Percentiles rank a stretch among this genome's conserved stretches.
Evolutionary conservation across 495 filamentous ascomycete species (phyloP).

Genomic region (Oidiodendron maius): DNA sequence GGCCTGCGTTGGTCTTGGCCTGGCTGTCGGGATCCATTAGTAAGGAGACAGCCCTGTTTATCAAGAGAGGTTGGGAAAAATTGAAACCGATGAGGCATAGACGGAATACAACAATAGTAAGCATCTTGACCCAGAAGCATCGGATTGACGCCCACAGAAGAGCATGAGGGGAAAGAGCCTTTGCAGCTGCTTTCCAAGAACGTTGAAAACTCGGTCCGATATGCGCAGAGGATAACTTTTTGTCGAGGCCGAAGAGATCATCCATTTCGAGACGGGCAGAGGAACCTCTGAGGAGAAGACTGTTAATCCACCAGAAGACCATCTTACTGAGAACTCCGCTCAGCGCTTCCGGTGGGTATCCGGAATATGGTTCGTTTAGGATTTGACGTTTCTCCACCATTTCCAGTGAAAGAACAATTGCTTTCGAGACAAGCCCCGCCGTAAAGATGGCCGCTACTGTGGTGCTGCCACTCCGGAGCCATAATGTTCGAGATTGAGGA

Average conservation of each 20-base stretch:
- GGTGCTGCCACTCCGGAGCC: conserved; percentile 26
- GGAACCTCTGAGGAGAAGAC: conserved; percentile 43
- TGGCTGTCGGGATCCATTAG: too few species aligned
- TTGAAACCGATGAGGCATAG: too few species aligned
- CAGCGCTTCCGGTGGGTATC: conserved; percentile 41
- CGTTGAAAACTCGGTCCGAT: too few species aligned
- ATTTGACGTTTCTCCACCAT: conserved; percentile 12
- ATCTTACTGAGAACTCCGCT: conserved; percentile 45
- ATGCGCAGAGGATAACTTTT: conserved; percentile 27
- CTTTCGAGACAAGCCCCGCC: conserved; percentile 4
- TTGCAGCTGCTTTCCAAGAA: conserved; percentile 18
- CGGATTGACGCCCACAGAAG: neutral
- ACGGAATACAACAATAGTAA: too few species aligned
- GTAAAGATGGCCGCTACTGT: conserved; percentile 9
- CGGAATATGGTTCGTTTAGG: conserved; percentile 9
- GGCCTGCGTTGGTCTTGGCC: too few species aligned
- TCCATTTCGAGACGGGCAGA: conserved; percentile 29
- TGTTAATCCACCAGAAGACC: conserved; percentile 57
- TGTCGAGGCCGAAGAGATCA: conserved; percentile 29
- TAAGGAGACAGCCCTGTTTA: too few species aligned
- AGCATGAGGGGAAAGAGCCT: conserved; percentile 2
- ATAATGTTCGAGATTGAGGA: conserved; percentile 36
- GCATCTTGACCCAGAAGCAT: too few species aligned
- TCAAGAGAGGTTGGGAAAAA: too few species aligned
- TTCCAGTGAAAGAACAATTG: conserved; percentile 7